Base-by-base conservation (phyloP, 2,329 filamentous ascomycete genomes). In the Paraphoma sp. region DNA sequence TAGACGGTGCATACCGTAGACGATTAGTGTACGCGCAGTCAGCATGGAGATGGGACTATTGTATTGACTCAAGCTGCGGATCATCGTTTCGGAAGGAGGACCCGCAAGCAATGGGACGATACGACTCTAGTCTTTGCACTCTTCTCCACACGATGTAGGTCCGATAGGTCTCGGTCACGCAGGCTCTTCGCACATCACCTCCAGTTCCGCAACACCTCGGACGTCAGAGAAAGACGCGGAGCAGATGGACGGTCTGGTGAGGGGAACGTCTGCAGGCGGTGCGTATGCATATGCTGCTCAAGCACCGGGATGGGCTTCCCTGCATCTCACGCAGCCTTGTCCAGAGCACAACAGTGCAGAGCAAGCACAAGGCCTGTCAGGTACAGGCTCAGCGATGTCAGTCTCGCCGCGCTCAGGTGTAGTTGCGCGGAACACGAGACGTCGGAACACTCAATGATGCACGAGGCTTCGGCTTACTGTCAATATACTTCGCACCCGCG, bases 11-110 rank as follows among this genome's bases (percentile, higher is more conserved):
- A 44, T 33, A 23, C 23, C 23, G 23, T 36, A 36, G 46, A 33
- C 46, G 46, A 45, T 53, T 58, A 56, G 54, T 57, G 48, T 44
- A 38, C 12, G 57, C 45, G 45, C 33, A 54, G 56, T 60, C 59
- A 62, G 60, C 62, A 3, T 56, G 49, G 56, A 54, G 57, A 62
- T 36, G 33, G 33, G 9, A 36, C 54, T 57, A 64, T 64, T 67
- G 60, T 57, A 64, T 64, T 67, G 60, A 62, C 48, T 62, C 54
- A 53, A 36, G 40, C 40, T 51, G 53, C 56, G 47, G 46, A 33
- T 30, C n/a, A 51, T 61, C 58, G 62, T 65, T 59, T 64, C 31
- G 45, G 40, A 46, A 40, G 38, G 44, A 45, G 49, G 51, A 53
- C 41, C 45, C 54, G 53, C 33, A 51, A 55, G 49, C 43, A 47